Conservation (phyloP, 768 basidiomycete species). For the Dacryopinax primogenitus region DNA sequence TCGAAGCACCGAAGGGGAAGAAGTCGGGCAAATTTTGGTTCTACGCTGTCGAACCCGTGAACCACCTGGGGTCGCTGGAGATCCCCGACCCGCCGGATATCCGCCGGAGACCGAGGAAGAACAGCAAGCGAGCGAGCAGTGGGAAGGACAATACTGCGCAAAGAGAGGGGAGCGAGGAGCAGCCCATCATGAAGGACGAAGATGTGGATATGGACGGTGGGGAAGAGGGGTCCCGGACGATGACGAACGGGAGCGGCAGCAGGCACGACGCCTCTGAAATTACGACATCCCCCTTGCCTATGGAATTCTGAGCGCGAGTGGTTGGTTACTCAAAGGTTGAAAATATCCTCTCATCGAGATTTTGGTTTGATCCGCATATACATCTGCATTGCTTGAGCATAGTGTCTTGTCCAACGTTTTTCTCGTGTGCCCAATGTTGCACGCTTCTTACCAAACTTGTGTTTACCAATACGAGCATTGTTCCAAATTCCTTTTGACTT, state of each 20-base stretch:
- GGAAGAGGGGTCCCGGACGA: background rate
- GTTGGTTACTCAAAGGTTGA: background rate
- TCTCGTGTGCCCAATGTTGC: background rate
- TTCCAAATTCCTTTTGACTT: background rate
- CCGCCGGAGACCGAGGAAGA: background rate
- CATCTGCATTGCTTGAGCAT: slow-evolving; percentile 5
- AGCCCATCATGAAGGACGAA: background rate
- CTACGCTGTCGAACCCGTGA: slow-evolving; percentile 65
- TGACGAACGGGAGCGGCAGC: slow-evolving; percentile 3
- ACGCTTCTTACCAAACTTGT: background rate
- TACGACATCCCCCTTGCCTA: background rate
- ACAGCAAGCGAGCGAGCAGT: background rate
- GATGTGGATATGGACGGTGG: background rate
- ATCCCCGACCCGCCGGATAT: slow-evolving; percentile 7
- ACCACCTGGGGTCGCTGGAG: background rate
- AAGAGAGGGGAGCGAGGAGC: background rate
- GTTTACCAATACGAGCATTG: background rate
- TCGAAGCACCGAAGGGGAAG: slow-evolving; percentile 65
- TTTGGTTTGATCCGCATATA: background rate
- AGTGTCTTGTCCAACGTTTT: background rate
- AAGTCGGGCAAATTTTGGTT: slow-evolving; percentile 79
- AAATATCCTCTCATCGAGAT: background rate
- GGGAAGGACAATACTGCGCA: background rate
- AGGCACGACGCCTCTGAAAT: background rate
- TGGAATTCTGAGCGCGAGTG: background rate